Base-by-base conservation (phyloP, 345 rosid species). In the Ricinus communis region DNA sequence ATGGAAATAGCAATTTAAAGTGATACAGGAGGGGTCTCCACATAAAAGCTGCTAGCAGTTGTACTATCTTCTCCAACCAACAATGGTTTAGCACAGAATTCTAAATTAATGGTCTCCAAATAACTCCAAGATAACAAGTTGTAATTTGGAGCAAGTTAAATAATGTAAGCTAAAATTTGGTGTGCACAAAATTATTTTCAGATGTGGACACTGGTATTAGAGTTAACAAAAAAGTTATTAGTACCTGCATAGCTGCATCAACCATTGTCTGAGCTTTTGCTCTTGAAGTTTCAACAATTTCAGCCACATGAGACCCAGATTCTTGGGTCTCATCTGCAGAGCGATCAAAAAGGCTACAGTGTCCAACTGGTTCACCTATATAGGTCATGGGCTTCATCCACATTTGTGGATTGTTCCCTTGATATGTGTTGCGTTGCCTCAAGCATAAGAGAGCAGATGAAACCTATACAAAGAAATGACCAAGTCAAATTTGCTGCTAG, bases 341-440 rank as follows among this genome's bases (percentile, higher is more conserved):
- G 62, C 46, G 77, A 75, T 87, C 85, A 53, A 68, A 68, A 69
- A 82, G 54, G 72, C 77, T 81, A 71, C 59, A 60, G 66, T 79
- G 84, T 25, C 62, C 75, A 72, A 75, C 80, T 41, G 81, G 86
- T 56, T 87, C 90, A 58, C 80, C 83, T 55, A 79, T 67, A 65
- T 66, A 61, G 56, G 69, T 50, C 69, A 69, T 36, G 68, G 71
- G 70, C 66, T 72, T 83, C 67, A 61, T 50, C 80, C 80, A 65
- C 66, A 66, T 47, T 51, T 65, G 65, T 25, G 78, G 71, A 33
- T 52, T 68, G 78, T 70, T 79, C 77, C 83, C 90, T 71, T 86
- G 90, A 76, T 90, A 90, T 16, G 96, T 88, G 78, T 90, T 90
- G 9, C 93, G 88, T 62, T 87, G 89, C 80, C 96, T 86, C 83